phyloP scores from a whole-genome alignment of 768 basidiomycete species.

The Hemileccinum impolitum region DNA sequence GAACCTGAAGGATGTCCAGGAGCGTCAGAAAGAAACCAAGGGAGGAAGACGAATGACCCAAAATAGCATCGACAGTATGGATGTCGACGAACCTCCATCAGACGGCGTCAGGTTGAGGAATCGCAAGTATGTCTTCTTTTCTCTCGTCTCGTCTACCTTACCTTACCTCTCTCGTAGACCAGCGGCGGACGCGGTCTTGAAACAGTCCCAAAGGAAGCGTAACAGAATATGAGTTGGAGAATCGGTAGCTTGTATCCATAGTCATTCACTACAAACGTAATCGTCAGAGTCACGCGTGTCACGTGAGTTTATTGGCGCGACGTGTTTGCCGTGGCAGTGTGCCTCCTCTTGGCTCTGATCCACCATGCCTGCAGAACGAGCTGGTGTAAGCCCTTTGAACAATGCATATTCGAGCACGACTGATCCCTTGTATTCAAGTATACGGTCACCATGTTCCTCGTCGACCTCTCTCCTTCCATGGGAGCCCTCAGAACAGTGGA shows the following conservation, averaged over 20 bases:
- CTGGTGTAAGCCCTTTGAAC: conserved; percentile 52
- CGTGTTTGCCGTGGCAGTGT: conserved; percentile 16
- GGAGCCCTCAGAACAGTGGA: conserved; percentile 56
- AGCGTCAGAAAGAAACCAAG: conserved; percentile 59
- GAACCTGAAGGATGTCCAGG: conserved; percentile 58
- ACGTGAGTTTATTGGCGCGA: conserved; percentile 33
- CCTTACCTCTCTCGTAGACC: conserved; percentile 15
- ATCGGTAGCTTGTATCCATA: conserved; percentile 7
- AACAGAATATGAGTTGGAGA: conserved; percentile 44
- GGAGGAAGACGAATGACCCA: conserved; percentile 30
- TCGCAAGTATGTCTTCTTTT: conserved; percentile 48
- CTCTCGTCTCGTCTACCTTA: not conserved
- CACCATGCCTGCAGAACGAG: conserved; percentile 75
- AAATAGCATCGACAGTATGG: conserved; percentile 47
- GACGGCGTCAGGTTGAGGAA: conserved; percentile 49
- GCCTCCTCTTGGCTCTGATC: conserved; percentile 17
- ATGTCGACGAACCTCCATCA: conserved; percentile 59
- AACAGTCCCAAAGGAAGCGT: conserved; percentile 54
- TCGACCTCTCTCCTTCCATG: conserved; percentile 90
- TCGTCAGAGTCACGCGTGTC: conserved; percentile 24
- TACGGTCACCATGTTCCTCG: conserved; percentile 83
- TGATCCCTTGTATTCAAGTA: conserved; percentile 45
- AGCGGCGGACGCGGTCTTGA: conserved; percentile 38
- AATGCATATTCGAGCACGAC: not conserved
- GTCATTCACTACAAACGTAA: not conserved